Evolutionary conservation across 805 yeast genomes (phyloP).

Genomic region (Wickerhamia fluorescens): DNA sequence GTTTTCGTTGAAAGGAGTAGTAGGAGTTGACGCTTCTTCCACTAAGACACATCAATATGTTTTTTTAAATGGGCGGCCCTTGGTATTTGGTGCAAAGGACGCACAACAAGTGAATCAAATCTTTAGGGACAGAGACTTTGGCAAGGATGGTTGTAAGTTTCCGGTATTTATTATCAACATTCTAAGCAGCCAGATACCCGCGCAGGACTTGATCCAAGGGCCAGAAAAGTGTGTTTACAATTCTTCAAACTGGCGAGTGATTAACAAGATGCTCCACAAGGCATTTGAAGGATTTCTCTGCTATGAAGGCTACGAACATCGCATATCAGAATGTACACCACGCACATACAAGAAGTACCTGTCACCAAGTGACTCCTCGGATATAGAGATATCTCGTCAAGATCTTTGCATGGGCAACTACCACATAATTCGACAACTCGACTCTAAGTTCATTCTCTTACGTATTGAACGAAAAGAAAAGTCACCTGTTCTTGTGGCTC

Average conservation of each 20-base stretch:
- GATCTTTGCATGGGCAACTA: no score
- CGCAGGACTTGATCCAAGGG: no score
- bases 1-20: slow-evolving; percentile 26
- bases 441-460: slow-evolving; percentile 52
- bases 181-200: no score
- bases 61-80: slow-evolving; percentile 36
- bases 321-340: no score
- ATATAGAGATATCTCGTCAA: no score
- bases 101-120: slow-evolving; percentile 12
- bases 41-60: slow-evolving; percentile 37
- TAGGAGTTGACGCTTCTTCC: slow-evolving; percentile 30
- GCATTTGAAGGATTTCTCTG: slow-evolving; percentile 12
- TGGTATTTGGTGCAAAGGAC: slow-evolving; percentile 9
- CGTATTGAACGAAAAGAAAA: neutral
- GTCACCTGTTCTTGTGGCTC: slow-evolving; percentile 22
- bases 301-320: slow-evolving; percentile 1
- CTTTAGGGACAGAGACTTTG: slow-evolving; percentile 16
- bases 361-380: no score
- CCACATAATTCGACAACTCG: slow-evolving; percentile 52
- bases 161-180: slow-evolving; percentile 35
- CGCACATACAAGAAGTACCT: no score
- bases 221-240: neutral
- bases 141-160: slow-evolving; percentile 23
- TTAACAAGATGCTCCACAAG: slow-evolving; percentile 14
- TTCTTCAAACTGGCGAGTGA: neutral